These are phyloP conservation scores for Cyclotella distinguenda DNA, from an alignment of 108 stramenopile species.

Conservation along the genomic window DNA sequence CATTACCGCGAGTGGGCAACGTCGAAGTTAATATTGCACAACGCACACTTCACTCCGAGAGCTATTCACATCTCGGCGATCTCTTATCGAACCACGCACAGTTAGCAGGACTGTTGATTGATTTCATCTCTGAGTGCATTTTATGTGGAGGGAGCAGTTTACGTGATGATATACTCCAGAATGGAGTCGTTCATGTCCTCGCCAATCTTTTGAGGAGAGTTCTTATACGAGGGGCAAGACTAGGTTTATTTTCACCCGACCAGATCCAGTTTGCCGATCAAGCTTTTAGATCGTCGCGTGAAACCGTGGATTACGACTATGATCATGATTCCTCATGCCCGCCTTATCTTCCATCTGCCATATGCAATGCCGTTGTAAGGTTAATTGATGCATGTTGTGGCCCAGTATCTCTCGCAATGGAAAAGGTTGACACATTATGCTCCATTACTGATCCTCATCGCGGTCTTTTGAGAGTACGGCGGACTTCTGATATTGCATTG, in stretches of 20 bases:
- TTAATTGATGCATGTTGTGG: conserved; percentile 72
- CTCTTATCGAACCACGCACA: conserved; percentile 54
- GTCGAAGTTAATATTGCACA: conserved; percentile 53
- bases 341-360: conserved; percentile 42
- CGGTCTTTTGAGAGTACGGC: conserved; percentile 46
- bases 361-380: conserved; percentile 50
- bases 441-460: conserved; percentile 42
- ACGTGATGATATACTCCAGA: conserved; percentile 79
- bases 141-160: conserved; percentile 62
- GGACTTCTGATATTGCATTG: conserved; percentile 76
- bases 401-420: conserved; percentile 17
- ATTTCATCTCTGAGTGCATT: conserved; percentile 53
- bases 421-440: conserved; percentile 1
- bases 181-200: conserved; percentile 68
- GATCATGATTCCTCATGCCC: conserved; percentile 50
- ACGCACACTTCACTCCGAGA: conserved; percentile 41
- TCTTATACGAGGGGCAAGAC: conserved; percentile 67
- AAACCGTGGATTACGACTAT: conserved; percentile 43
- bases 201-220: conserved; percentile 58
- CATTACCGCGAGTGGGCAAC: conserved; percentile 61
- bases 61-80: conserved; percentile 62
- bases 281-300: too few species aligned
- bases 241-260: conserved; percentile 18
- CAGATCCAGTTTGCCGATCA: too few species aligned
- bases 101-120: conserved; percentile 56